Evolutionary conservation across 1,284 basidiomycete species (phyloP).

Genomic region (Amylostereum chailletii): DNA sequence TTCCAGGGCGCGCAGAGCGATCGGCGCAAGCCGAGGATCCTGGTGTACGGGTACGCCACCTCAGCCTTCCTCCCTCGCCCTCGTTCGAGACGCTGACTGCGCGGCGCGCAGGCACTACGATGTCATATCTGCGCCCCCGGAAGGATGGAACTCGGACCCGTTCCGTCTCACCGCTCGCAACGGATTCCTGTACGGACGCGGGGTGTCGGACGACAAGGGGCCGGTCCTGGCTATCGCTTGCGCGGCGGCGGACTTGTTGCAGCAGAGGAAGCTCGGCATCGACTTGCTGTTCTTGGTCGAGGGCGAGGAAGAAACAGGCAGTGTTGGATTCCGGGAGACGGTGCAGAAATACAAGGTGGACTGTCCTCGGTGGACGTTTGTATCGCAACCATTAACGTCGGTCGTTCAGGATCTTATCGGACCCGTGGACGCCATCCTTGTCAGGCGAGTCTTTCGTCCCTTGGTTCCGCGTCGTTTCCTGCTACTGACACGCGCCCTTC

Average conservation of each 20-base stretch:
- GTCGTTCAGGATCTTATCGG: constrained; percentile 63
- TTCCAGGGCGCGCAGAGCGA: constrained; percentile 62
- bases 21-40: constrained; percentile 56
- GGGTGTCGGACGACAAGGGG: constrained; percentile 89
- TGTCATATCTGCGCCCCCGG: constrained; percentile 71
- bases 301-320: constrained; percentile 94
- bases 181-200: constrained; percentile 91
- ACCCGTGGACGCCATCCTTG: constrained; percentile 76
- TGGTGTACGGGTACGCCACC: constrained; percentile 73
- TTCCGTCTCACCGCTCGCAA: constrained; percentile 80
- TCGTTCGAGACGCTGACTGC: not conserved
- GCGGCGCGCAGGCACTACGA: constrained; percentile 71
- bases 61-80: not conserved
- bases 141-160: constrained; percentile 81
- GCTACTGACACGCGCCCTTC: constrained; percentile 1
- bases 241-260: constrained; percentile 77
- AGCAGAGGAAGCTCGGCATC: constrained; percentile 66
- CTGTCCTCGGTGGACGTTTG: not conserved
- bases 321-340: constrained; percentile 73
- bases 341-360: constrained; percentile 68
- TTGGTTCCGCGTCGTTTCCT: not conserved
- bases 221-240: constrained; percentile 89
- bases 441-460: constrained; percentile 43
- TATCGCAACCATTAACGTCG: no score
- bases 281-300: constrained; percentile 91